phyloP scores from a whole-genome alignment of 2,329 filamentous ascomycete species.

The Aspergillus brunneoviolaceus region DNA sequence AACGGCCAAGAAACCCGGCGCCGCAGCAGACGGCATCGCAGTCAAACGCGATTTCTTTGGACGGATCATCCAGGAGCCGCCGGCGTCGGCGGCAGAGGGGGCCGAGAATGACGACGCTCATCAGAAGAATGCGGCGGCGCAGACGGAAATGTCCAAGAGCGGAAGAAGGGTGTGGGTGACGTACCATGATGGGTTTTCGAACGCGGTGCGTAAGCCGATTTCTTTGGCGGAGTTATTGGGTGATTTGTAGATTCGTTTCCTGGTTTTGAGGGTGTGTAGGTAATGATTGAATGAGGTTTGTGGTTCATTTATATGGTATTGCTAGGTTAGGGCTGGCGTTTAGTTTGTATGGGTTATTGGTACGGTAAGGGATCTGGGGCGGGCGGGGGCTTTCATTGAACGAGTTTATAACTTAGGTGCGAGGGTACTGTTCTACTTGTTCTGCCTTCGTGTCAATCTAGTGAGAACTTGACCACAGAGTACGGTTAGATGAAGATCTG shows the following conservation, averaged over 20 bases:
- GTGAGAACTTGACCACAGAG: background rate
- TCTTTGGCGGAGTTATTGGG: constrained; percentile 74
- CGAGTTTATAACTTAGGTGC: background rate
- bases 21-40: constrained; percentile 30
- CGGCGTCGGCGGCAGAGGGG: constrained; percentile 36
- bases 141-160: constrained; percentile 35
- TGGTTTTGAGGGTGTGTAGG: too few relatives aligned
- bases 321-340: background rate
- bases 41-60: constrained; percentile 86
- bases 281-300: constrained; percentile 3
- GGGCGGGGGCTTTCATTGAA: background rate
- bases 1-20: constrained; percentile 16
- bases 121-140: background rate
- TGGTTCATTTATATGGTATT: background rate
- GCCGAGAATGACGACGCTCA: constrained; percentile 33
- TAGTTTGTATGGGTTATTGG: background rate
- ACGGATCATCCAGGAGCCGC: constrained; percentile 57
- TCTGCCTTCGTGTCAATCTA: too few relatives aligned
- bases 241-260: constrained; percentile 29
- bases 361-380: background rate
- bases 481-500: background rate
- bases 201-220: constrained; percentile 87
- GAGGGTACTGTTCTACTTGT: too few relatives aligned
- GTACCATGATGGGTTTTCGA: constrained; percentile 86
- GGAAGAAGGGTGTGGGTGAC: constrained; percentile 77